Conservation (phyloP, 495 filamentous ascomycete species). For the Geopyxis carbonaria region DNA sequence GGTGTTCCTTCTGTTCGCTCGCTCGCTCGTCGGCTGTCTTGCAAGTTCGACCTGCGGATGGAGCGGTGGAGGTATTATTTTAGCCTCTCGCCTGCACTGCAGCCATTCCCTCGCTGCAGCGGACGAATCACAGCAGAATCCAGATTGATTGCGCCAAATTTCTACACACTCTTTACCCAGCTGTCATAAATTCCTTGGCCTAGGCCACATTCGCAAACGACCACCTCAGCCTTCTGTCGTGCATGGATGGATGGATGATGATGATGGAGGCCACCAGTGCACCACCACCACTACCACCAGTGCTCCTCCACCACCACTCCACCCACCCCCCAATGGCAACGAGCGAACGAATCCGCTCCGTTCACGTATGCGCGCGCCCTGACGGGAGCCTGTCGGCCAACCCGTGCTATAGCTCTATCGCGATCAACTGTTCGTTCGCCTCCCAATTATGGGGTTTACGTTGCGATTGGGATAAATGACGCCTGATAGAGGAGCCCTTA, state of each 20-base stretch:
- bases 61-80: no score
- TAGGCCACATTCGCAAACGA: constrained; percentile 24
- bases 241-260: constrained; percentile 21
- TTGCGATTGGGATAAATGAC: no score
- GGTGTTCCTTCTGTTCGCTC: no score
- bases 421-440: no score
- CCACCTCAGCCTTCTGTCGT: constrained; percentile 26
- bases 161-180: not conserved
- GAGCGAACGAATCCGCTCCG: constrained; percentile 19
- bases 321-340: not conserved
- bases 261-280: no score
- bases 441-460: no score
- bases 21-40: no score
- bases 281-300: no score
- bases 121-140: constrained; percentile 17
- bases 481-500: no score
- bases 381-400: no score
- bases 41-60: no score
- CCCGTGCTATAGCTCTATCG: no score
- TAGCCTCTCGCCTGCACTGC: not conserved
- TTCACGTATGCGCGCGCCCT: constrained; percentile 21
- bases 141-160: constrained; percentile 1
- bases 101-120: constrained; percentile 8
- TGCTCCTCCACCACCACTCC: not conserved
- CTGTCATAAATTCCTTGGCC: constrained; percentile 23